Conservation (phyloP, 176 grass and related monocot species). For the Eleusine indica region DNA sequence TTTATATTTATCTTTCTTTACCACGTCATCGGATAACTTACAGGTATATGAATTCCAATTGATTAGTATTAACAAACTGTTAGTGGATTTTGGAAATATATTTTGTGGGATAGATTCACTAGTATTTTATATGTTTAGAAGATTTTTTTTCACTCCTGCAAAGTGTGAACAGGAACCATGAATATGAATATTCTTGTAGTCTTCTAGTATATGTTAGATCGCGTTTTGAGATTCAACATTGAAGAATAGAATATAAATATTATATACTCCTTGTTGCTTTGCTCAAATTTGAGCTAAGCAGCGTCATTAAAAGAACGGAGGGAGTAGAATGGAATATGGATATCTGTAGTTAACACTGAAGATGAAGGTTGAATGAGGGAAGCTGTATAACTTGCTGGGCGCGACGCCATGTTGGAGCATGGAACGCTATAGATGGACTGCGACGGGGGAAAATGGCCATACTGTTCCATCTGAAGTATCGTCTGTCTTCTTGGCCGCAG, state of each 20-base stretch:
- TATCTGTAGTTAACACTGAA: background rate
- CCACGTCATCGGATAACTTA: background rate
- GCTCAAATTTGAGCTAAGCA: too few species aligned
- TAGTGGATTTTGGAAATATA: background rate
- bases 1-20: background rate
- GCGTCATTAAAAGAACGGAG: too few species aligned
- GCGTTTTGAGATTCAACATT: background rate
- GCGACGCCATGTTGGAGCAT: too few species aligned
- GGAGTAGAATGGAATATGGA: too few species aligned
- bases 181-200: background rate
- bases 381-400: background rate
- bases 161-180: background rate
- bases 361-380: background rate
- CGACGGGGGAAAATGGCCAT: too few species aligned
- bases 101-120: background rate
- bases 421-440: too few species aligned
- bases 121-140: slow-evolving; percentile 15
- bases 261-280: too few species aligned
- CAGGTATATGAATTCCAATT: slow-evolving; percentile 17
- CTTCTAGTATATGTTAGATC: background rate
- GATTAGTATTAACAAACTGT: slow-evolving; percentile 7
- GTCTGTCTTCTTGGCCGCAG: background rate
- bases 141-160: background rate
- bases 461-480: background rate
- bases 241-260: too few species aligned